These are phyloP conservation scores for Inga laurina DNA, from an alignment of 306 rosid species.

Conservation along the genomic window DNA sequence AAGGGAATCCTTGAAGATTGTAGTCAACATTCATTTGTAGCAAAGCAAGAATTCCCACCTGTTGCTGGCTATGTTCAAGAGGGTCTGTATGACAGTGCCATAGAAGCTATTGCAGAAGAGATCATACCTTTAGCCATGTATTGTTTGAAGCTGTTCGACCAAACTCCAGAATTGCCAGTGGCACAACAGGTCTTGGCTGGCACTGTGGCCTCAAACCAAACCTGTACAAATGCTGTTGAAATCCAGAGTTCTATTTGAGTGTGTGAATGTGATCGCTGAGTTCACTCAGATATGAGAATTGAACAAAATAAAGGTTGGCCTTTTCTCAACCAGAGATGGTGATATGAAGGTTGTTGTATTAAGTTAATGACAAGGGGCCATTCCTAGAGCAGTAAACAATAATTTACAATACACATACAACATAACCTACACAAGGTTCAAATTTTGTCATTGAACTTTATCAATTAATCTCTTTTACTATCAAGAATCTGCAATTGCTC, in stretches of 20 bases:
- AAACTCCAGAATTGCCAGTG: neutral
- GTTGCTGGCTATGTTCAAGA: neutral
- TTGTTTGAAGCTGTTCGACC: neutral
- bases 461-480: neutral
- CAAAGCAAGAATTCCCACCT: neutral
- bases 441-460: neutral
- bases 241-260: slow-evolving; percentile 2
- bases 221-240: neutral
- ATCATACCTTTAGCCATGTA: neutral
- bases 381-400: neutral
- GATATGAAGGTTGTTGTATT: neutral
- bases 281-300: neutral
- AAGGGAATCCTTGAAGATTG: neutral
- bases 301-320: neutral
- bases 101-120: neutral
- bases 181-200: neutral
- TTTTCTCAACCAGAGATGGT: neutral
- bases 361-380: neutral
- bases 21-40: neutral
- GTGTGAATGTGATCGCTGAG: neutral
- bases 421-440: neutral
- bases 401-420: neutral
- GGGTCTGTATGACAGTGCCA: neutral
- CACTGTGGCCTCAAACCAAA: neutral
- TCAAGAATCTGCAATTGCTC: neutral